Conservation (phyloP, 2,329 filamentous ascomycete genomes). For the Aureobasidium lini region DNA sequence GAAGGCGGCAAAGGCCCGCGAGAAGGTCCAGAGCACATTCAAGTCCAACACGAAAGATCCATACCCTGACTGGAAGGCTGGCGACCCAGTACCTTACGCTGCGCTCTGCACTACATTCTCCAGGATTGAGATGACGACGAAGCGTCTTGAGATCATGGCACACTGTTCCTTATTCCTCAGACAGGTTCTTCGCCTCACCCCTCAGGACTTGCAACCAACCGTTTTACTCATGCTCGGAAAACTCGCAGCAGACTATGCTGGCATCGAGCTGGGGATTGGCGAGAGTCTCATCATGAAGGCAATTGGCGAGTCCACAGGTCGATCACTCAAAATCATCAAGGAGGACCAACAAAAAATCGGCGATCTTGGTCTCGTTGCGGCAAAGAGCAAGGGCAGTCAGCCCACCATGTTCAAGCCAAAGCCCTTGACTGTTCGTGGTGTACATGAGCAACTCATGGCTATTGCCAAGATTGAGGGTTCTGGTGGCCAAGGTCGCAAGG, state of each 20-base stretch:
- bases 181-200: slow-evolving; percentile 88
- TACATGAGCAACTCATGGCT: slow-evolving; percentile 78
- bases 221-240: slow-evolving; percentile 97
- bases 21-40: slow-evolving; percentile 72
- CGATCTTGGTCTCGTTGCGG: slow-evolving; percentile 86
- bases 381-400: slow-evolving; percentile 91
- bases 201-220: slow-evolving; percentile 77
- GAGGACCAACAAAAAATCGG: slow-evolving; percentile 94
- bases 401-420: slow-evolving; percentile 99
- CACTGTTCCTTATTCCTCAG: slow-evolving; percentile 86
- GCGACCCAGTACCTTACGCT: slow-evolving; percentile 84
- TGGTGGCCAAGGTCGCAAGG: slow-evolving; percentile 82
- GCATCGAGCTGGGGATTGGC: slow-evolving; percentile 95
- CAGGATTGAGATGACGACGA: slow-evolving; percentile 88
- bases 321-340: slow-evolving; percentile 83
- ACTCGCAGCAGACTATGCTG: slow-evolving; percentile 89
- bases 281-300: slow-evolving; percentile 99
- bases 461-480: slow-evolving; percentile 84
- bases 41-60: slow-evolving; percentile 63
- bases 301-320: slow-evolving; percentile 87
- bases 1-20: slow-evolving; percentile 63
- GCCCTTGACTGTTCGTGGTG: slow-evolving; percentile 73
- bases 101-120: slow-evolving; percentile 93
- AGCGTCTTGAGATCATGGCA: slow-evolving; percentile 78
- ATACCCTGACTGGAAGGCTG: slow-evolving; percentile 92